Base-by-base conservation (phyloP, 2,329 filamentous ascomycete genomes). In the Sporothrix dimorphospora region DNA sequence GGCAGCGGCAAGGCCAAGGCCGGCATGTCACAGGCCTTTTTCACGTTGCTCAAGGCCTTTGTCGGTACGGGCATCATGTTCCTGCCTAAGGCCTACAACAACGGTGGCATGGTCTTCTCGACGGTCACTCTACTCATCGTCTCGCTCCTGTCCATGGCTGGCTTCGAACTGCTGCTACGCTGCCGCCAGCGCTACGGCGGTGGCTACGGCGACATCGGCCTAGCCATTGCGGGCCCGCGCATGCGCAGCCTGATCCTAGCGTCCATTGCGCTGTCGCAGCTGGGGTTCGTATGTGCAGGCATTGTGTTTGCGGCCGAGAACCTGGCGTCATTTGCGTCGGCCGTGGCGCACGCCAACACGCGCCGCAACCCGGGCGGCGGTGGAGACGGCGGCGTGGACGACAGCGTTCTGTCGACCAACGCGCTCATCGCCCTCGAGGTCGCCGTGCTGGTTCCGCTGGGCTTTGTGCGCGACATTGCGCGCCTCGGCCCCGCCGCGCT, bases 1-100 rank as follows among this genome's bases (percentile, higher is more conserved):
- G 27, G 34, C 38, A 73, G 82, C 19, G 11, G 92, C 76, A 90
- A 74, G 69, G 65, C 70, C 55, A 72, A 72, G 70, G 74, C 92
- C 1, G 86, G 87, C 69, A 90, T 87, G n/a, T 81, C 86, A 51
- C 92, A 92, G 81, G 90, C 92, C 0, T 94, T 94, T 81, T 93
- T 94, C 79, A 94, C 91, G 0, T 83, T 94, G 11, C 83, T 94
- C 69, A 94, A 94, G 79, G 91, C 92, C 1, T 94, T 94, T 77
- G 87, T 94, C 70, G 92, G 92, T 65, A 94, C 92, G 0, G 92
- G 92, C 73, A 94, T 94, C 79, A 93, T 94, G 89, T 94, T 94
- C 78, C 80, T 94, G 59, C 92, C 92, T 63, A 94, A 93, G 78
- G 92, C 92, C 0, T 94, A 94, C 81, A 88, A 89, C 77, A 94